Evolutionary conservation across 2,329 filamentous ascomycete genomes (phyloP).

Genomic region (Phialemonium atrogriseum): DNA sequence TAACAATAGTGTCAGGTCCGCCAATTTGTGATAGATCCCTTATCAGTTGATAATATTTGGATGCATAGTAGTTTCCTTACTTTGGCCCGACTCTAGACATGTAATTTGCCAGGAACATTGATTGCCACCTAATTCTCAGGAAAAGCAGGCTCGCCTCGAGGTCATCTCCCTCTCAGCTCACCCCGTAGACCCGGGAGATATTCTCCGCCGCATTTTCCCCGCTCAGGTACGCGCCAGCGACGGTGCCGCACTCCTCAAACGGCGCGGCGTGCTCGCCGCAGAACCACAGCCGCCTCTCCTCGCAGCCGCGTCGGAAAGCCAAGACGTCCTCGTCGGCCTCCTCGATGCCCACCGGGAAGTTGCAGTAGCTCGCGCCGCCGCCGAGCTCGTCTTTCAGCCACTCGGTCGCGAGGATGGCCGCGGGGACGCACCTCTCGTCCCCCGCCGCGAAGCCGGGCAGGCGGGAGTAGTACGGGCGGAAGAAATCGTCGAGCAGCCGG

Average conservation of each 20-base stretch:
- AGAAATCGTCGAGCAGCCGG: slow-evolving; percentile 16
- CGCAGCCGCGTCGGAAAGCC: slow-evolving; percentile 30
- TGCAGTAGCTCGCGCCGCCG: slow-evolving; percentile 60
- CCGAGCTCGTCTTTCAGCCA: slow-evolving; percentile 60
- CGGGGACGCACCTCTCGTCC: slow-evolving; percentile 41
- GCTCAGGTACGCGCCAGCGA: slow-evolving; percentile 58
- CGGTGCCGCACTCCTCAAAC: slow-evolving; percentile 56
- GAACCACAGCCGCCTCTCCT: slow-evolving; percentile 53
- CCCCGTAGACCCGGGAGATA: too few relatives aligned
- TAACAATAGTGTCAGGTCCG: too few relatives aligned
- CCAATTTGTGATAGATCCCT: too few relatives aligned
- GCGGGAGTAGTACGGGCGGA: slow-evolving; percentile 56
- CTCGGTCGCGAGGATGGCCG: slow-evolving; percentile 47
- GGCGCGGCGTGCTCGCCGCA: slow-evolving; percentile 61
- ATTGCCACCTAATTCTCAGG: too few relatives aligned
- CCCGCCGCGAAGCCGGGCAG: slow-evolving; percentile 46
- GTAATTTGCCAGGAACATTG: too few relatives aligned
- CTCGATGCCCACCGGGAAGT: slow-evolving; percentile 52
- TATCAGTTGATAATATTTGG: too few relatives aligned
- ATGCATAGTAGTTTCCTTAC: too few relatives aligned
- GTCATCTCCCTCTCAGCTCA: too few relatives aligned
- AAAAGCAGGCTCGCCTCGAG: too few relatives aligned
- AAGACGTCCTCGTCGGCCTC: slow-evolving; percentile 50
- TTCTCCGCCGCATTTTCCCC: too few relatives aligned
- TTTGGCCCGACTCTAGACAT: too few relatives aligned